Conservation (phyloP, 257 asterid species). For the Rubia yunnanensis region DNA sequence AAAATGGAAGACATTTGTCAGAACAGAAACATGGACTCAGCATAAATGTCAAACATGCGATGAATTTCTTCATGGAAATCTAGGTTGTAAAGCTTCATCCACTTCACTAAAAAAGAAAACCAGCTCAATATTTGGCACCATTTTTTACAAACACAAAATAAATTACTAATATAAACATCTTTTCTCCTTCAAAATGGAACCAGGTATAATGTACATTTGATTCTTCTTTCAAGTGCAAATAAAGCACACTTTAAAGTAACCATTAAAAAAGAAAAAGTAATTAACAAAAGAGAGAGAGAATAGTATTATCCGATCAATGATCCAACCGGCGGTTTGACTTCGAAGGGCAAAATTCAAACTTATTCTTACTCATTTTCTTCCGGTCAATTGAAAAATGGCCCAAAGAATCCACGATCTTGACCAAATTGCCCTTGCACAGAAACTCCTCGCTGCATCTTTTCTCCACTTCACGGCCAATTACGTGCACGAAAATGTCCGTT, state of each 20-base stretch:
- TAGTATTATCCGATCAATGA: neutral
- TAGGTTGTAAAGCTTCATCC: conserved; percentile 4
- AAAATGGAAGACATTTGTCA: neutral
- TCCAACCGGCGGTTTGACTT: conserved; percentile 6
- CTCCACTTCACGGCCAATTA: conserved; percentile 54
- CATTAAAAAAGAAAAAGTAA: neutral
- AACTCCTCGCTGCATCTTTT: conserved; percentile 54
- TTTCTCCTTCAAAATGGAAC: neutral
- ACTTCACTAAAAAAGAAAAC: neutral
- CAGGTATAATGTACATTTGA: conserved; percentile 2
- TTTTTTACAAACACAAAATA: neutral
- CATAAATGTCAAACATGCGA: neutral
- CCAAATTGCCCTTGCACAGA: conserved; percentile 49
- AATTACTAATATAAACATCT: neutral
- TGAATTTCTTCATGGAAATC: conserved; percentile 3
- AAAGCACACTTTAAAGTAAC: neutral
- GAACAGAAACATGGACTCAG: neutral
- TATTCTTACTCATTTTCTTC: conserved; percentile 20
- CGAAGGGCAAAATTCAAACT: conserved; percentile 39
- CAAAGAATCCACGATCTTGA: conserved; percentile 30
- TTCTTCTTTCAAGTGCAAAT: neutral
- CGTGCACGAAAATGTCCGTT: conserved; percentile 74
- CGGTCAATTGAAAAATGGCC: conserved; percentile 62
- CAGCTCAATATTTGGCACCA: neutral
- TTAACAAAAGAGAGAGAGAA: neutral